Base-by-base conservation (phyloP, 2,329 filamentous ascomycete genomes). In the Grosmannia huntii region DNA sequence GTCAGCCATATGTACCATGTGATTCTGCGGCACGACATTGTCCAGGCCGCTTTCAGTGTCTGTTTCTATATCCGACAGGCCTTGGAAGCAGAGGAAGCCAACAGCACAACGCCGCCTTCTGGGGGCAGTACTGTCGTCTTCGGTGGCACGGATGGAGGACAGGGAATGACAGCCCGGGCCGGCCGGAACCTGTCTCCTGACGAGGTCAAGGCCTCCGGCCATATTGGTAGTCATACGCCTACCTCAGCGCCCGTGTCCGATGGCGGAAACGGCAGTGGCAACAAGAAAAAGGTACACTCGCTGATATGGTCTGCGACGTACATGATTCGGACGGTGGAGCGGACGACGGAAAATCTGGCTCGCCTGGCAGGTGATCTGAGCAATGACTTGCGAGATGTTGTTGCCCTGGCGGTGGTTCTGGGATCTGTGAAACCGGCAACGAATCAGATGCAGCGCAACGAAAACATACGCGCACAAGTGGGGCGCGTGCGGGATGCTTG, bases 11-110 rank as follows among this genome's bases (percentile, higher is more conserved):
- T 81, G 72, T 78, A 80, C 57, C 72, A 79, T 59, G 72, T 79
- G 54, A 70, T 80, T 12, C 65, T 82, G 41, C 79, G 77, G 63
- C 73, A 75, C 60, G 79, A 82, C 61, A 76, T 82, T 27, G 69
- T 80, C 23, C 78, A 81, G 65, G 77, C 79, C 0, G 76, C 77
- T 3, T 72, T 82, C 51, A 79, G 78, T 59, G 69, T 82, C 14
- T 82, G 79, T 64, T 80, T 76, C 62, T 82, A 78, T 59, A 78
- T 82, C 65, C 72, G 70, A 58, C 68, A 68, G 48, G 60, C 64
- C 5, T 63, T 66, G 23, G 62, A 61, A n/a, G 62, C 63, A n/a
- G 63, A 64, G 38, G 48, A 27, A 25, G 27, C 38, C 6, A 49
- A 21, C 55, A 16, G 44, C 7, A 38, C 33, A 14, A 33, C 33